Evolutionary conservation across 495 filamentous ascomycete species (phyloP).

Genomic region (Oleoguttula mirabilis): DNA sequence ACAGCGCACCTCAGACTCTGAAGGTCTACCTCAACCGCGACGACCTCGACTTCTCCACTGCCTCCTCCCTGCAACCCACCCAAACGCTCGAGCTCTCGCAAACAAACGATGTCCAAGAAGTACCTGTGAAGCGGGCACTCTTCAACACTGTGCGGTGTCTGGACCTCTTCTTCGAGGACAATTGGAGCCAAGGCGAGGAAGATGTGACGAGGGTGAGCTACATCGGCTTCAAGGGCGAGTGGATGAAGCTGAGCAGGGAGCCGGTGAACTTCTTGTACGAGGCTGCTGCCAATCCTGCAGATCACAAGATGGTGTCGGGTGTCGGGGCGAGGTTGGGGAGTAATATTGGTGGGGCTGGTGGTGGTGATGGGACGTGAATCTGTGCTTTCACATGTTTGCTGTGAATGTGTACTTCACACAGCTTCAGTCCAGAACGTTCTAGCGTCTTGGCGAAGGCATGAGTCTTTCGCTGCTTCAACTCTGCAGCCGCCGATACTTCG

Average conservation of each 20-base stretch:
- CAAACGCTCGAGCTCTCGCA: slow-evolving; percentile 70
- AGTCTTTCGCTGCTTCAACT: no score
- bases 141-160: slow-evolving; percentile 71
- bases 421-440: no score
- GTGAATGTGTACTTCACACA: no score
- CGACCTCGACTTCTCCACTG: slow-evolving; percentile 71
- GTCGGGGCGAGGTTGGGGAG: slow-evolving; percentile 35
- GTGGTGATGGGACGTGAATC: slow-evolving; percentile 14
- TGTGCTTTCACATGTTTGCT: background rate
- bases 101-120: slow-evolving; percentile 70
- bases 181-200: slow-evolving; percentile 48
- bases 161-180: slow-evolving; percentile 72
- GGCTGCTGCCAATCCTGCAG: slow-evolving; percentile 77
- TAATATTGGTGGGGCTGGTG: slow-evolving; percentile 30
- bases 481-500: no score
- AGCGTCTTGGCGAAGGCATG: no score
- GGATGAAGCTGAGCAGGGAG: slow-evolving; percentile 71
- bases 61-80: slow-evolving; percentile 53
- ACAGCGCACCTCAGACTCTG: slow-evolving; percentile 65
- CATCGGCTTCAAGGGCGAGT: slow-evolving; percentile 86
- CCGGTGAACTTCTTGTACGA: slow-evolving; percentile 82
- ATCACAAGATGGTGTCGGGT: slow-evolving; percentile 47
- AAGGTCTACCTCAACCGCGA: slow-evolving; percentile 76
- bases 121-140: slow-evolving; percentile 71
- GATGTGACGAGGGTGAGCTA: slow-evolving; percentile 71